A percentile compares a stretch with the other conserved stretches of the same genome.
Evolutionary conservation across 2,329 filamentous ascomycete species (phyloP).

Genomic region (Lachnellula arida): DNA sequence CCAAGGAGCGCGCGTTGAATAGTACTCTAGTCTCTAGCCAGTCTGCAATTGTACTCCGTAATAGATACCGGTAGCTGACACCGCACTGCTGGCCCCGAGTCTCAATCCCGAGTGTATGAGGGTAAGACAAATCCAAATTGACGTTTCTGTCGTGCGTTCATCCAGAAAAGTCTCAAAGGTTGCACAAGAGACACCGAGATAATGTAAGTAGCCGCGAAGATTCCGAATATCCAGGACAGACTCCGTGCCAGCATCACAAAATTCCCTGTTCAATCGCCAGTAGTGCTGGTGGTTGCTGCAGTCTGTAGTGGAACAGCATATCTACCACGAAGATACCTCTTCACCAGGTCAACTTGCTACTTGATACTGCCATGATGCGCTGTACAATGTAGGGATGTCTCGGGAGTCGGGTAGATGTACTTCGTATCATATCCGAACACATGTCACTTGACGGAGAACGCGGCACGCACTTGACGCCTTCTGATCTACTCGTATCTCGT

Average conservation of each 20-base stretch:
- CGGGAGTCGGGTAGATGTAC: not conserved
- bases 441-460: not conserved
- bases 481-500: not conserved
- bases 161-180: not conserved
- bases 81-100: not conserved
- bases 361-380: not conserved
- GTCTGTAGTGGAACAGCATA: not conserved
- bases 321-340: not conserved
- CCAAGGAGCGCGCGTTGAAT: not conserved
- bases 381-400: not conserved
- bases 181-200: not conserved
- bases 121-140: not conserved
- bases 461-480: not conserved
- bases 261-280: too few species aligned
- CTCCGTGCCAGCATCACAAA: not conserved
- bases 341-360: not conserved
- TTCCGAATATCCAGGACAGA: not conserved
- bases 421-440: not conserved
- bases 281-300: not conserved
- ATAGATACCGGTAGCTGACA: not conserved
- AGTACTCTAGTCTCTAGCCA: not conserved
- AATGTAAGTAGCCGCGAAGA: not conserved
- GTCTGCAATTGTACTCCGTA: too few species aligned
- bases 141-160: not conserved
- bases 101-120: not conserved